Evolutionary conservation across 495 filamentous ascomycete species (phyloP), one percentile per base, ranked within the genome.

Genomic region (Talaromyces borbonicus): DNA sequence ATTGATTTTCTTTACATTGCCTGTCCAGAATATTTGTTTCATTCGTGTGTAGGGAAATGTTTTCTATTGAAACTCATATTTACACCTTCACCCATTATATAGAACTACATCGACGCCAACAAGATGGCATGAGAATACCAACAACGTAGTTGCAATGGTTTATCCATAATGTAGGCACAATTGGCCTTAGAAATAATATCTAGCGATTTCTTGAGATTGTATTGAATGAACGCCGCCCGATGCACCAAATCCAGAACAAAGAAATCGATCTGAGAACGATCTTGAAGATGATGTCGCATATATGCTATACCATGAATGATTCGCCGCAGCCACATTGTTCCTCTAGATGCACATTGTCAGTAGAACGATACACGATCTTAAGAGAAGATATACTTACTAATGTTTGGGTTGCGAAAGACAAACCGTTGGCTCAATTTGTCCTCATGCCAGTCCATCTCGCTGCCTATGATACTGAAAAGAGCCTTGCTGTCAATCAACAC

Each of bases 381-480:
- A 7, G 15, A 9, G n/a, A 14, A 32, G 7, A n/a, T n/a, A 41
- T 18, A 83, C 90, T 78, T 66, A 95, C 88, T 97, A 57, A 96
- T 96, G 60, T 98, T 98, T 24, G 92, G 92, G 65, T 98, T 98
- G 57, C 78, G 78, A 65, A 98, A 98, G 49, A 95, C 80, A 68
- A 98, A 98, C 54, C 83, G 71, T 57, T 82, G 74, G 59, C 79
- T 93, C 55, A 98, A 60, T 64, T 90, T 93, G 56, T 96, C 93
- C 65, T 97, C 90, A 2, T 90, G 77, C 90, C 90, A 98, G 58
- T 98, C 92, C 92, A 98, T 98, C 72, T 97, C 92, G 54, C 85
- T 95, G 7, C 93, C 92, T 60, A 98, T 95, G 33, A 98, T 95
- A 58, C 87, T 95, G 55, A 98, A 92, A 48, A 98, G 68, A 49